Evolutionary conservation across 2,329 filamentous ascomycete species (phyloP).

Genomic region (Penicillium sp.): DNA sequence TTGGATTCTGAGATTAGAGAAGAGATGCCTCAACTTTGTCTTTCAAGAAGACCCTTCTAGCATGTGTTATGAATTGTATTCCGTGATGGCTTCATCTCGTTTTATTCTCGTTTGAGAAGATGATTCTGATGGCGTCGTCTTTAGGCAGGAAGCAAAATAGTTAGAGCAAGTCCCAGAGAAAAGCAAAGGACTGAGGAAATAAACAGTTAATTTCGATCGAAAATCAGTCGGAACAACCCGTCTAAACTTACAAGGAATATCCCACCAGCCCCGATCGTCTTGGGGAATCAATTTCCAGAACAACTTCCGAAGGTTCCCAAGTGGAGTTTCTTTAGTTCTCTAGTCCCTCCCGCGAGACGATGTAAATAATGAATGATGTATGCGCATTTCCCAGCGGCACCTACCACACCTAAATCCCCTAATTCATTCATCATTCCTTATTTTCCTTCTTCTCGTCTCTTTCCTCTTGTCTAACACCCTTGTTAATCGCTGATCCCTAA

Average conservation of each 20-base stretch:
- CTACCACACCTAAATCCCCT: constrained; percentile 31
- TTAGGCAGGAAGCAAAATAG: background rate
- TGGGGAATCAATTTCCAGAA: constrained; percentile 13
- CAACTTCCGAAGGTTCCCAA: background rate
- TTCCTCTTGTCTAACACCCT: background rate
- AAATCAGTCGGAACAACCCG: background rate
- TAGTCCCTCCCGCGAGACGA: background rate
- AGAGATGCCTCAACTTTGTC: too few species aligned
- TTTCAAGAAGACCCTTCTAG: too few species aligned
- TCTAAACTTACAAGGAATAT: background rate
- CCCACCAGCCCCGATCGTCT: constrained; percentile 2
- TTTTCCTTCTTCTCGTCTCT: constrained; percentile 10
- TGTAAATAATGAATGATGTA: constrained; percentile 26
- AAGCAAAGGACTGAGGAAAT: background rate
- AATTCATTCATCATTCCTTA: constrained; percentile 3
- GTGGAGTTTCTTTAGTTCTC: background rate
- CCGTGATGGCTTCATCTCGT: too few species aligned
- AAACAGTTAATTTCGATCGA: background rate
- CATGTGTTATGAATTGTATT: too few species aligned
- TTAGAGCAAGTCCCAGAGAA: too few species aligned
- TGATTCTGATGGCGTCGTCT: background rate
- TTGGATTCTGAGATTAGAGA: too few species aligned
- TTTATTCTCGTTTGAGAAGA: too few species aligned
- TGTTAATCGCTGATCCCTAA: background rate
- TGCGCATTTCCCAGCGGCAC: constrained; percentile 20